phyloP scores from a whole-genome alignment of 1,284 basidiomycete species.

The Kalmanozyma brasiliensis region DNA sequence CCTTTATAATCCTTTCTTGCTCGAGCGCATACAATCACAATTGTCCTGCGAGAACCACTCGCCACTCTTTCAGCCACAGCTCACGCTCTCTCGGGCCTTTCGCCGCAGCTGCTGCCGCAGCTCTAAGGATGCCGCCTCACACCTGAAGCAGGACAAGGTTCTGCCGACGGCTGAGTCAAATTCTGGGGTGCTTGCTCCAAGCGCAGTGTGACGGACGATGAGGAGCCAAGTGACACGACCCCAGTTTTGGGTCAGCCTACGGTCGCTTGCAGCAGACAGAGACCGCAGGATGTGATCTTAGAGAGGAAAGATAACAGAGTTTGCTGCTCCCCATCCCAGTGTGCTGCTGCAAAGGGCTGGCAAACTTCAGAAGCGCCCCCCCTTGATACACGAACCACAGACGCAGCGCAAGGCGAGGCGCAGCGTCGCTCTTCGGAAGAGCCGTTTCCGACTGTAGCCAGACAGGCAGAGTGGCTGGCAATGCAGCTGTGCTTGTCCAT shows the following conservation, averaged over 20 bases:
- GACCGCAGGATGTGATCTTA: too few relatives aligned
- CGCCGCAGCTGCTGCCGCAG: not conserved
- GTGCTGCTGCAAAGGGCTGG: not conserved
- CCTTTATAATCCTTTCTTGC: slow-evolving; percentile 12
- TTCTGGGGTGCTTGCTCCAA: slow-evolving; percentile 2
- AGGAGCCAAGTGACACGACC: not conserved
- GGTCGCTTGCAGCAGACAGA: too few relatives aligned
- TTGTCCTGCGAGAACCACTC: too few relatives aligned
- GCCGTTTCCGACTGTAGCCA: not conserved
- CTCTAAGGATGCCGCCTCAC: not conserved
- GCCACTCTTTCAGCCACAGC: not conserved
- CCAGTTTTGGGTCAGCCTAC: too few relatives aligned
- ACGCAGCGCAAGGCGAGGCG: too few relatives aligned
- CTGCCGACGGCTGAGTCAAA: not conserved
- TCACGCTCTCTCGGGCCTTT: not conserved
- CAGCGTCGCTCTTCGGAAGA: not conserved
- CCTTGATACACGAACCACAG: too few relatives aligned
- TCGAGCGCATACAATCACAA: slow-evolving; percentile 21
- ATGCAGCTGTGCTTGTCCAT: not conserved
- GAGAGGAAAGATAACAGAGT: too few relatives aligned
- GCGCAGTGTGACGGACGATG: too few relatives aligned
- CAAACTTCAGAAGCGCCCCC: slow-evolving; percentile 2
- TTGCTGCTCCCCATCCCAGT: too few relatives aligned
- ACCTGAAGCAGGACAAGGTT: too few relatives aligned
- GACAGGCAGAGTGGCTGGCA: slow-evolving; percentile 3